phyloP scores from a whole-genome alignment of 2,329 filamentous ascomycete species.

The Neurospora crassa region DNA sequence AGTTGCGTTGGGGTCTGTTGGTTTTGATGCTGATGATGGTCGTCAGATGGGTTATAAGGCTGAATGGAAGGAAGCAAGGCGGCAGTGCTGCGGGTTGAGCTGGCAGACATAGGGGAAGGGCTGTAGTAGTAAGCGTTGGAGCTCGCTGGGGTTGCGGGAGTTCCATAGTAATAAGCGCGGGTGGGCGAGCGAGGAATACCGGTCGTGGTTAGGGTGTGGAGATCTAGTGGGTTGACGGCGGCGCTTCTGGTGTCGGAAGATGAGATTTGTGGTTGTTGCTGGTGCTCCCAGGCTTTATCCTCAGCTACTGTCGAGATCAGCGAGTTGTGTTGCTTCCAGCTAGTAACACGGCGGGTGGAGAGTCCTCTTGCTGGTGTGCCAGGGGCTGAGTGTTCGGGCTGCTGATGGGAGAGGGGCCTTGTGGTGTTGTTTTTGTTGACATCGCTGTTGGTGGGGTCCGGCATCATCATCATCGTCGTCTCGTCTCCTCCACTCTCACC shows the following conservation, averaged over 20 bases:
- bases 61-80: conserved; percentile 24
- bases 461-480: conserved; percentile 3
- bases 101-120: conserved; percentile 18
- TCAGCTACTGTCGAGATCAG: conserved; percentile 3
- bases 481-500: conserved; percentile 4
- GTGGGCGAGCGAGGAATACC: conserved; percentile 13
- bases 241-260: conserved; percentile 1
- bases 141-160: conserved; percentile 15
- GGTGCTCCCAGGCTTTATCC: background rate
- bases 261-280: conserved; percentile 1
- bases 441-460: background rate
- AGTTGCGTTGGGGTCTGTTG: background rate
- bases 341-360: conserved; percentile 6
- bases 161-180: conserved; percentile 6
- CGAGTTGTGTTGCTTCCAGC: conserved; percentile 15
- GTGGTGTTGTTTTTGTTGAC: conserved; percentile 11
- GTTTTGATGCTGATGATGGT: conserved; percentile 18
- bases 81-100: conserved; percentile 24
- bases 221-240: conserved; percentile 6
- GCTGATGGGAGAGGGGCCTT: background rate
- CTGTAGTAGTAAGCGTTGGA: conserved; percentile 17
- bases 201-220: conserved; percentile 19
- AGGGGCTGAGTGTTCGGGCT: conserved; percentile 1
- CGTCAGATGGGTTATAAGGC: conserved; percentile 22
- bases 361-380: background rate